These are phyloP conservation scores for Anisodus tanguticus DNA, from an alignment of 257 asterid species.

Conservation along the genomic window DNA sequence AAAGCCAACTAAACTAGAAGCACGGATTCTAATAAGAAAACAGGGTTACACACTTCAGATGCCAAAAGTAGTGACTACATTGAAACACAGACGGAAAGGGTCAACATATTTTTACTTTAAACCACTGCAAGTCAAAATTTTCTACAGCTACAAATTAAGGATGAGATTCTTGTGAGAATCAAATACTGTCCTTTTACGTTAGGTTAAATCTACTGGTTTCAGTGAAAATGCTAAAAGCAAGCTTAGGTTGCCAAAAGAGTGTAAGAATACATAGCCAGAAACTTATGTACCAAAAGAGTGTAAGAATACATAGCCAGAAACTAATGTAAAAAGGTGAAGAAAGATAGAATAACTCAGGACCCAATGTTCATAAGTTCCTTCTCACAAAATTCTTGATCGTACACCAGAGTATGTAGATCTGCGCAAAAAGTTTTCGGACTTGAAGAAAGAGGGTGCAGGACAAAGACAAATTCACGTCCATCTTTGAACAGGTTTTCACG, in stretches of 20 bases:
- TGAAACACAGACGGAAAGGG: background rate
- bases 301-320: background rate
- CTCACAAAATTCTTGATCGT: background rate
- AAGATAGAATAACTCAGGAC: background rate
- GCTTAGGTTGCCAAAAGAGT: background rate
- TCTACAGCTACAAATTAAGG: background rate
- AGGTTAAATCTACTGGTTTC: background rate
- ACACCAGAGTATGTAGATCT: constrained; percentile 10
- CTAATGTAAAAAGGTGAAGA: background rate
- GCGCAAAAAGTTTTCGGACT: background rate
- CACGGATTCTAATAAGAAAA: background rate
- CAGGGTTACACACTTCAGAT: background rate
- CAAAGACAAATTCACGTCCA: background rate
- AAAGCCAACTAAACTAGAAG: background rate
- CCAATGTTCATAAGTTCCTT: background rate
- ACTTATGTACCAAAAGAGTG: background rate
- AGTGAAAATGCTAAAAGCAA: background rate
- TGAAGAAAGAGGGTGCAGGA: background rate
- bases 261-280: background rate
- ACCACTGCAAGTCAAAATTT: background rate
- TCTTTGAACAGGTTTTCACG: background rate
- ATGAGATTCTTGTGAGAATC: background rate
- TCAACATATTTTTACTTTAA: background rate
- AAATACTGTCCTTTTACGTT: background rate
- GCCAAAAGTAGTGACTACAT: background rate